Conservation (phyloP, 2,329 filamentous ascomycete species). For the Nothophaeocryptopus gaeumannii region DNA sequence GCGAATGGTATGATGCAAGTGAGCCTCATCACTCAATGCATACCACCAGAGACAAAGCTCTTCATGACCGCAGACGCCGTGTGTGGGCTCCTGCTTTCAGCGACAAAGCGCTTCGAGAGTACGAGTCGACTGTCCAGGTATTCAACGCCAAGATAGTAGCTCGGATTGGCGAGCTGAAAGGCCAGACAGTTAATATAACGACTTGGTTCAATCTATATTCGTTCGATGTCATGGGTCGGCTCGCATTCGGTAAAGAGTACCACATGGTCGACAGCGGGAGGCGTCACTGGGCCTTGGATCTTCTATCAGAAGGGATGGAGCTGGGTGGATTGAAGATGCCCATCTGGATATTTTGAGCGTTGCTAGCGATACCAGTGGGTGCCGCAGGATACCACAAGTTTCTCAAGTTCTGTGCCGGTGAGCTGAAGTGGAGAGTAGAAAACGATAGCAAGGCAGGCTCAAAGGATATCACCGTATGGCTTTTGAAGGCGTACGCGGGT, state of each 20-base stretch:
- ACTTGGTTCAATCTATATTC: constrained; percentile 44
- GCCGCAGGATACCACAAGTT: constrained; percentile 36
- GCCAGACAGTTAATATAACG: constrained; percentile 37
- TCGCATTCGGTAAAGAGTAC: constrained; percentile 46
- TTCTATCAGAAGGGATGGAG: constrained; percentile 37
- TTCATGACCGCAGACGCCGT: constrained; percentile 41
- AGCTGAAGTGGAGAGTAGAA: constrained; percentile 34
- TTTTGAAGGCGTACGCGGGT: constrained; percentile 30
- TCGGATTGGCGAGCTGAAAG: constrained; percentile 26
- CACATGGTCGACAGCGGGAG: constrained; percentile 38
- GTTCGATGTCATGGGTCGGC: constrained; percentile 46
- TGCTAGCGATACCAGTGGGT: constrained; percentile 35
- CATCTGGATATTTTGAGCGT: constrained; percentile 35
- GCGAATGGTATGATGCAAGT: constrained; percentile 41
- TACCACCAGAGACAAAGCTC: constrained; percentile 35
- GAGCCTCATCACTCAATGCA: constrained; percentile 40
- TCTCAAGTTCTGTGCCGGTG: constrained; percentile 36
- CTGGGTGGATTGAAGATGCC: constrained; percentile 27
- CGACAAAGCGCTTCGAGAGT: constrained; percentile 41
- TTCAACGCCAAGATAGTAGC: constrained; percentile 39
- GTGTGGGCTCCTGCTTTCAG: constrained; percentile 45
- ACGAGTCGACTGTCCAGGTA: constrained; percentile 38
- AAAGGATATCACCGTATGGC: constrained; percentile 31
- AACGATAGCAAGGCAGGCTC: constrained; percentile 17
- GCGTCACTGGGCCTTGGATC: constrained; percentile 37